Percentiles rank a stretch among this genome's conserved stretches.
These are phyloP conservation scores for Cyclocybe cylindracea DNA, from an alignment of 768 basidiomycete genomes.

Conservation along the genomic window DNA sequence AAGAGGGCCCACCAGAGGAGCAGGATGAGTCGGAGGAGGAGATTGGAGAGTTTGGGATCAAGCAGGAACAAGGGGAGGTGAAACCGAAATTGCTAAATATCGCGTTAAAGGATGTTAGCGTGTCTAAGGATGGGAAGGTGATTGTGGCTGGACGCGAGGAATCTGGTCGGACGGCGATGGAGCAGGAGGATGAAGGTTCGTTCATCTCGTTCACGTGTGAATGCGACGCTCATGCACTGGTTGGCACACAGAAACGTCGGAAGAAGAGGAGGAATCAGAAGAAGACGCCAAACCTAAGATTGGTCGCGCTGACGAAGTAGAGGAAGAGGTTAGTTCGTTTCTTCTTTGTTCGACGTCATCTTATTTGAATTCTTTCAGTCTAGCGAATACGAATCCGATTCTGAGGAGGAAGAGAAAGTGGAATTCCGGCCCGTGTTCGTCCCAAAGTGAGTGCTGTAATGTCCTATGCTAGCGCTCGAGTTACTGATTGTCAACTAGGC, in stretches of 20 bases:
- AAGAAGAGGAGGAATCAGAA: slow-evolving; percentile 45
- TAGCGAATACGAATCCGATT: slow-evolving; percentile 84
- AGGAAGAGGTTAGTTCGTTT: slow-evolving; percentile 45
- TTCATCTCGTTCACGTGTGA: slow-evolving; percentile 2
- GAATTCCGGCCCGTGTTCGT: slow-evolving; percentile 93
- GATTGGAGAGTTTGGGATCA: slow-evolving; percentile 45
- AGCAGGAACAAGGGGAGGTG: slow-evolving; percentile 32
- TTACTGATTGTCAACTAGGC: slow-evolving; percentile 43
- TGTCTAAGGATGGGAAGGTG: slow-evolving; percentile 79
- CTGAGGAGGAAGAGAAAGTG: slow-evolving; percentile 74
- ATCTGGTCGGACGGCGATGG: slow-evolving; percentile 70
- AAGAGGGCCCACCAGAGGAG: slow-evolving; percentile 61
- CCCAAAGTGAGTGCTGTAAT: slow-evolving; percentile 68
- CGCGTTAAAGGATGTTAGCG: slow-evolving; percentile 75
- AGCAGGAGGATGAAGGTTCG: slow-evolving; percentile 40
- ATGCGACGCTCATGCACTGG: slow-evolving; percentile 12
- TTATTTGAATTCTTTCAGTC: slow-evolving; percentile 48
- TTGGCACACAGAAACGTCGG: slow-evolving; percentile 2
- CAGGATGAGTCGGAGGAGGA: slow-evolving; percentile 46
- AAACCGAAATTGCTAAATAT: slow-evolving; percentile 67
- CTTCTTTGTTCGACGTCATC: neutral
- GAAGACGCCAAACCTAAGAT: slow-evolving; percentile 43
- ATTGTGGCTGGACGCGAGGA: slow-evolving; percentile 79
- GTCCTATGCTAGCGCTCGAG: neutral
- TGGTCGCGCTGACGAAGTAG: slow-evolving; percentile 41